These are phyloP conservation scores for Chloropicon primus DNA, from an alignment of 139 green algal genomes.

Conservation along the genomic window DNA sequence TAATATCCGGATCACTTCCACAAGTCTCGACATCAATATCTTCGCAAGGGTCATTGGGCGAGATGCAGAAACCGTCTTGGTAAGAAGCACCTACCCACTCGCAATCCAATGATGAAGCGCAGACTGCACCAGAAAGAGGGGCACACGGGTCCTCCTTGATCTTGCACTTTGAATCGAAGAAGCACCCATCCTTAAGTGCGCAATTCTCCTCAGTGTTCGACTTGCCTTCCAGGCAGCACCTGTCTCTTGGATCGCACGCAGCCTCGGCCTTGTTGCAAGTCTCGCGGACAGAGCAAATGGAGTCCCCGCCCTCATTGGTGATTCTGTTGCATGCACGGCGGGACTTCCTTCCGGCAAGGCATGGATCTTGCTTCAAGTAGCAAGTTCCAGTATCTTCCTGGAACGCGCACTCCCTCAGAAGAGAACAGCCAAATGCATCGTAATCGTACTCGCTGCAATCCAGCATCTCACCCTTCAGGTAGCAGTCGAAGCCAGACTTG, in stretches of 20 bases:
- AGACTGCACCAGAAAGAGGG: neutral
- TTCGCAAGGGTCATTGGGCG: neutral
- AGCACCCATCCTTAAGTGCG: neutral
- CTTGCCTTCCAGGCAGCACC: neutral
- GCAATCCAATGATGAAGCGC: neutral
- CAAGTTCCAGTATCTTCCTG: neutral
- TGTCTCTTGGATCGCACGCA: neutral
- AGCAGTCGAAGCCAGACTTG: neutral
- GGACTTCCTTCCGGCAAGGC: neutral
- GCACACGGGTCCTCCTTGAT: neutral
- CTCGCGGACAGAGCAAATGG: neutral
- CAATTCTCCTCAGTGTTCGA: neutral
- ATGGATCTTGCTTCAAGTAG: neutral
- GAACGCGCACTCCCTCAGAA: neutral
- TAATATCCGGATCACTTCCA: neutral
- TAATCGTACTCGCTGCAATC: neutral
- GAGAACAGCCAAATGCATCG: neutral
- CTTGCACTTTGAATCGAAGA: neutral
- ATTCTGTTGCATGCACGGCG: neutral
- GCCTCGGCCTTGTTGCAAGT: neutral
- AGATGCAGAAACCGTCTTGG: neutral
- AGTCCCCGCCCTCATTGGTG: neutral
- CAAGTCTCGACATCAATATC: neutral
- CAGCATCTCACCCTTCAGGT: neutral
- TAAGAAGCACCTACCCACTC: neutral